Percentiles rank a stretch among this genome's conserved stretches.
Conservation (phyloP, 2,329 filamentous ascomycete genomes). For the Fusarium dlaminii region DNA sequence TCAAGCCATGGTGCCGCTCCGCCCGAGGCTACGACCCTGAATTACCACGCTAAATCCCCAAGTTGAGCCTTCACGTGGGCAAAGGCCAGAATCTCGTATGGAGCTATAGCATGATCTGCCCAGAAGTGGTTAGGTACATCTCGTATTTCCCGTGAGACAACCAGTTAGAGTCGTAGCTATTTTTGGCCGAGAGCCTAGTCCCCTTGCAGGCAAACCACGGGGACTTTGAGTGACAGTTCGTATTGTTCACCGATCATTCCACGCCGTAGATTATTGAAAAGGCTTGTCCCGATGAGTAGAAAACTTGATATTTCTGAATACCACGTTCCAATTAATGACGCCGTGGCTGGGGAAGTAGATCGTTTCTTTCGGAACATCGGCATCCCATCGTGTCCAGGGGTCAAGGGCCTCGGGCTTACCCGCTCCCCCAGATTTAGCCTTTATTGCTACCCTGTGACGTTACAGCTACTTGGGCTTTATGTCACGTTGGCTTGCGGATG, state of each 20-base stretch:
- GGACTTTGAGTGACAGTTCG: background rate
- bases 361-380: slow-evolving; percentile 3
- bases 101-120: background rate
- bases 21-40: background rate
- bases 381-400: background rate
- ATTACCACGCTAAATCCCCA: background rate
- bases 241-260: slow-evolving; percentile 21
- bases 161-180: slow-evolving; percentile 1
- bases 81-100: background rate
- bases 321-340: background rate
- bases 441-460: background rate
- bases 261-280: background rate
- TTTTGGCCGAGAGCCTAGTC: background rate
- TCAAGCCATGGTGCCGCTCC: background rate
- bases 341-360: background rate
- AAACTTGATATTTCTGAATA: background rate
- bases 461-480: background rate
- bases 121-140: background rate
- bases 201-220: background rate
- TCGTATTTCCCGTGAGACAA: slow-evolving; percentile 1
- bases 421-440: slow-evolving; percentile 16
- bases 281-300: background rate
- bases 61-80: background rate
- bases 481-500: background rate
- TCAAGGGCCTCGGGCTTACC: slow-evolving; percentile 9